Evolutionary conservation across 2,329 filamentous ascomycete species (phyloP).

Genomic region (Verticillium alfalfae): DNA sequence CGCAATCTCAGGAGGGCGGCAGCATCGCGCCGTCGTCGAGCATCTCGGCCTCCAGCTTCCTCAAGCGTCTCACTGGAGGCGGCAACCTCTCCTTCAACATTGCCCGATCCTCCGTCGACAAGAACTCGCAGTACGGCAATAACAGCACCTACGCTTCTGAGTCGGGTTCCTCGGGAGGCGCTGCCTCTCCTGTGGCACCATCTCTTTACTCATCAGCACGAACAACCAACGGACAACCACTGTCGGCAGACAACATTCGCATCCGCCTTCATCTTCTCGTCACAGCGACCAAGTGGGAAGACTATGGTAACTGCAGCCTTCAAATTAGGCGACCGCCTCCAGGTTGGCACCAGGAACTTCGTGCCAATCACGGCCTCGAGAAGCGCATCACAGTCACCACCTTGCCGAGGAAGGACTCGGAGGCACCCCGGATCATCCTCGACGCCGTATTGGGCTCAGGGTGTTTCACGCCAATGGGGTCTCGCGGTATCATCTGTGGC

Average conservation of each 20-base stretch:
- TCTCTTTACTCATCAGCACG: constrained; percentile 50
- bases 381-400: constrained; percentile 79
- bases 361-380: constrained; percentile 62
- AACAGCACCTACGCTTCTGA: constrained; percentile 58
- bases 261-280: constrained; percentile 82
- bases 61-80: constrained; percentile 69
- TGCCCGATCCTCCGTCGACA: constrained; percentile 68
- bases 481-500: constrained; percentile 81
- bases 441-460: constrained; percentile 82
- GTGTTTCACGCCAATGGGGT: constrained; percentile 78
- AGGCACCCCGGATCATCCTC: constrained; percentile 59
- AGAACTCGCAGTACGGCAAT: constrained; percentile 41
- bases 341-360: constrained; percentile 52
- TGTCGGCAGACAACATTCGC: constrained; percentile 74
- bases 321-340: constrained; percentile 73
- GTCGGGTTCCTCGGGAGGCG: constrained; percentile 43
- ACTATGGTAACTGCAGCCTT: constrained; percentile 78
- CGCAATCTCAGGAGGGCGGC: constrained; percentile 67
- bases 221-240: constrained; percentile 27
- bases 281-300: constrained; percentile 76
- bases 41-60: constrained; percentile 68
- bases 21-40: constrained; percentile 56
- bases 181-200: constrained; percentile 48
- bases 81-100: constrained; percentile 75
- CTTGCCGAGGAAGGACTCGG: constrained; percentile 57